Evolutionary conservation across 306 rosid species (phyloP).

Genomic region (Trifolium pratense): DNA sequence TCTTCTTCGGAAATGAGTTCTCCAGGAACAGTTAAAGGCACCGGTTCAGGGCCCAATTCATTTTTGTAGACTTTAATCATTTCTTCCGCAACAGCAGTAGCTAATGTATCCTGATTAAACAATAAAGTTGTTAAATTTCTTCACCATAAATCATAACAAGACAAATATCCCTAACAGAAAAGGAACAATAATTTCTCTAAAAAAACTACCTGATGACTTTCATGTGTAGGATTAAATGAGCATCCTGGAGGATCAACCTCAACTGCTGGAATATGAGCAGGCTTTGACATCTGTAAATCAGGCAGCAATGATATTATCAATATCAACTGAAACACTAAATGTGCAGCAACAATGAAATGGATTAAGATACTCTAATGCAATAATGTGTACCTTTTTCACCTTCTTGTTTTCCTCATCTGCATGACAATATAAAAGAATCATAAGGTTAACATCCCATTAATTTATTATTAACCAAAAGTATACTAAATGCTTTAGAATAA

Average conservation of each 20-base stretch:
- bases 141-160: background rate
- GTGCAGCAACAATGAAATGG: constrained; percentile 6
- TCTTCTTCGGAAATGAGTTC: constrained; percentile 83
- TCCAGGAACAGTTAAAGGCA: constrained; percentile 85
- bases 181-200: constrained; percentile 1
- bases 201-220: constrained; percentile 82
- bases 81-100: constrained; percentile 86
- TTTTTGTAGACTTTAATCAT: constrained; percentile 84
- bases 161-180: constrained; percentile 18
- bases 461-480: constrained; percentile 21
- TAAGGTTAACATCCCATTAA: constrained; percentile 21
- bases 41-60: constrained; percentile 93
- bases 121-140: constrained; percentile 18
- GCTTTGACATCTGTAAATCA: constrained; percentile 55
- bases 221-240: constrained; percentile 78
- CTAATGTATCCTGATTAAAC: constrained; percentile 72
- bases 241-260: constrained; percentile 96
- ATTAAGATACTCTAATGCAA: constrained; percentile 3
- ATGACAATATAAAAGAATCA: constrained; percentile 36
- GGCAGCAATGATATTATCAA: constrained; percentile 34
- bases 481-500: background rate
- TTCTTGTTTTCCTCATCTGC: constrained; percentile 54
- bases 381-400: constrained; percentile 62
- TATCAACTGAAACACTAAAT: constrained; percentile 31
- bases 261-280: constrained; percentile 80